Conservation (phyloP, 495 filamentous ascomycete genomes). For the Penicillium maclennaniae region DNA sequence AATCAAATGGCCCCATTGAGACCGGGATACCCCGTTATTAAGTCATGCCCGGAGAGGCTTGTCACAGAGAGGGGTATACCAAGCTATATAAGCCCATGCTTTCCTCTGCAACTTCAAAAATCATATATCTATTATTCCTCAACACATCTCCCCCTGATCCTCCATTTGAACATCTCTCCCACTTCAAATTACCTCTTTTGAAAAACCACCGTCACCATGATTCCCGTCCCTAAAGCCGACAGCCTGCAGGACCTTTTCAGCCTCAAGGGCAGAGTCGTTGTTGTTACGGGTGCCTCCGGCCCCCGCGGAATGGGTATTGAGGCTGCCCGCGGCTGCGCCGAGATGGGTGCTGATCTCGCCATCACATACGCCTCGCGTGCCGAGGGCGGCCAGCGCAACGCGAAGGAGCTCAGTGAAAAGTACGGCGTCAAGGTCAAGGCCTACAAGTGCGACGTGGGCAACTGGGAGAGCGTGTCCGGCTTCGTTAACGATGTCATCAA, state of each 20-base stretch:
- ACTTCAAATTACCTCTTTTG: too few species aligned
- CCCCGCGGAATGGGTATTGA: slow-evolving; percentile 69
- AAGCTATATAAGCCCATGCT: neutral
- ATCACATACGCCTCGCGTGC: slow-evolving; percentile 63
- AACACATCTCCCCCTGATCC: neutral
- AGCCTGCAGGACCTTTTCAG: slow-evolving; percentile 61
- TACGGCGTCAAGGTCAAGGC: slow-evolving; percentile 66
- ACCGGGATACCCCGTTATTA: slow-evolving; percentile 1
- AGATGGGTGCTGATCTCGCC: slow-evolving; percentile 67
- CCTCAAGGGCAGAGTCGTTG: slow-evolving; percentile 70
- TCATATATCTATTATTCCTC: neutral
- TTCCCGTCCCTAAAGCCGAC: slow-evolving; percentile 54
- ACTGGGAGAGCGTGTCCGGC: slow-evolving; percentile 48
- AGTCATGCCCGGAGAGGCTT: neutral
- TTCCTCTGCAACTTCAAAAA: neutral
- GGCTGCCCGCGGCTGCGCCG: slow-evolving; percentile 66
- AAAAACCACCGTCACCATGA: slow-evolving; percentile 20
- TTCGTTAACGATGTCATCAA: slow-evolving; percentile 52
- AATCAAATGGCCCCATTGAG: neutral
- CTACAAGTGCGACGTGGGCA: slow-evolving; percentile 56
- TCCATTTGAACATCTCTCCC: neutral
- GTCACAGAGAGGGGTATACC: neutral
- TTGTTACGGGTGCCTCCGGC: slow-evolving; percentile 68
- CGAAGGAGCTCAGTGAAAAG: slow-evolving; percentile 51
- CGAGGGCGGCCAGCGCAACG: slow-evolving; percentile 61